These are phyloP conservation scores for Globisporangium parvum DNA, from an alignment of 352 stramenopile genomes.

Conservation along the genomic window DNA sequence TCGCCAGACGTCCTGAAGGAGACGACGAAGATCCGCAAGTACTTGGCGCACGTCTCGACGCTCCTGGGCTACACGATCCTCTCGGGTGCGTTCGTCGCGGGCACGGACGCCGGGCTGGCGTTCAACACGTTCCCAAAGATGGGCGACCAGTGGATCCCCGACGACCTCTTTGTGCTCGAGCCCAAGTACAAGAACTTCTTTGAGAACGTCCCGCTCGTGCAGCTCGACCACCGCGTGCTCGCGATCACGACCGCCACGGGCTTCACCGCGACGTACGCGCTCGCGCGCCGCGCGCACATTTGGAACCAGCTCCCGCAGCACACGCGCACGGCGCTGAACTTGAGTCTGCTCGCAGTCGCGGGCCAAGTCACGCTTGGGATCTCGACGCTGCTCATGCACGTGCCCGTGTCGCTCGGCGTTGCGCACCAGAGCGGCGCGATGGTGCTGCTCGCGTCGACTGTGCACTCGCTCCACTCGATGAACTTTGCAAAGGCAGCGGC, in stretches of 20 bases:
- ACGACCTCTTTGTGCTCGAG: constrained; percentile 87
- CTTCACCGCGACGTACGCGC: constrained; percentile 61
- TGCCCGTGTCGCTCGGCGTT: constrained; percentile 93
- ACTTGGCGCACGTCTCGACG: constrained; percentile 48
- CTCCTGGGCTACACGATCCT: constrained; percentile 79
- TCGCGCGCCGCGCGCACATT: constrained; percentile 63
- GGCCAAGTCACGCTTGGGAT: constrained; percentile 93
- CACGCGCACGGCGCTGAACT: constrained; percentile 70
- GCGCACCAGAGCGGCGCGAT: constrained; percentile 96
- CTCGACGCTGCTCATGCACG: constrained; percentile 95
- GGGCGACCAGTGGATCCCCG: constrained; percentile 92
- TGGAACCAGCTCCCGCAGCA: constrained; percentile 84
- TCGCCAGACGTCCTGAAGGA: constrained; percentile 72
- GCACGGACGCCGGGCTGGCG: constrained; percentile 97
- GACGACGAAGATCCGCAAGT: constrained; percentile 55
- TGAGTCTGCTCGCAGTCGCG: constrained; percentile 64
- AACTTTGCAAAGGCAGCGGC: constrained; percentile 69
- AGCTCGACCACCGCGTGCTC: constrained; percentile 97
- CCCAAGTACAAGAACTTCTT: constrained; percentile 95
- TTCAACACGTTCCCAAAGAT: constrained; percentile 99
- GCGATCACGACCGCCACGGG: constrained; percentile 86
- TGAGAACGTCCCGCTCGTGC: constrained; percentile 98
- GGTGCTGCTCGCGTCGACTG: constrained; percentile 88
- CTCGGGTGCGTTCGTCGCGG: constrained; percentile 94
- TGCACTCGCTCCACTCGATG: constrained; percentile 90